phyloP scores from a whole-genome alignment of 441 rosid species.

The Syzygium malaccense region DNA sequence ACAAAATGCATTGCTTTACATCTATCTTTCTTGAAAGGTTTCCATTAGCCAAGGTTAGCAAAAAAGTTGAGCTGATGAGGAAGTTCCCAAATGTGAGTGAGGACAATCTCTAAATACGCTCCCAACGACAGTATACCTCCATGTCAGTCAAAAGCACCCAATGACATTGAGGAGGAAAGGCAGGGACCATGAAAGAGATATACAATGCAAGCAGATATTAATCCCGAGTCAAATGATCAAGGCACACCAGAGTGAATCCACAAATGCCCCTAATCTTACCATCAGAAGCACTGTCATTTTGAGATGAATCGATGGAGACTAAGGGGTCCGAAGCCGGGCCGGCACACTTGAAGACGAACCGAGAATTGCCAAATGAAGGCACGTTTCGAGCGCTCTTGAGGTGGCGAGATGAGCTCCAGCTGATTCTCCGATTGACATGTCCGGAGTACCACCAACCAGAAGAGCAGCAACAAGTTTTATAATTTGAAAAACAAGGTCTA shows the following conservation, averaged over 20 bases:
- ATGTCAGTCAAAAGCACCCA: neutral
- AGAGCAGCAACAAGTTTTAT: neutral
- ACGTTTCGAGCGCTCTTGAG: neutral
- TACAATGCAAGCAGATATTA: neutral
- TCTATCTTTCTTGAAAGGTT: neutral
- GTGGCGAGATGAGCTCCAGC: neutral
- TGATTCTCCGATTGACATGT: neutral
- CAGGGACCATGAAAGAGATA: neutral
- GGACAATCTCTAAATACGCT: neutral
- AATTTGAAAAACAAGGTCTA: neutral
- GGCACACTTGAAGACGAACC: slow-evolving; percentile 8
- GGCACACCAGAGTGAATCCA: neutral
- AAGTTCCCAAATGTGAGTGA: neutral
- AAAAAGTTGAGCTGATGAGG: neutral
- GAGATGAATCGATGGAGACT: slow-evolving; percentile 5
- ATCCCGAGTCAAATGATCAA: neutral
- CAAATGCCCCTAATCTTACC: slow-evolving; percentile 21
- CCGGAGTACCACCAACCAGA: neutral
- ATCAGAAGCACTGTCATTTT: slow-evolving; percentile 7
- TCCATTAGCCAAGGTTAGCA: neutral
- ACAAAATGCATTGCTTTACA: neutral
- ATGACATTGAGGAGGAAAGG: neutral
- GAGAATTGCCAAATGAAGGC: neutral
- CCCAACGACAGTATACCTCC: neutral
- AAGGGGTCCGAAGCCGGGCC: slow-evolving; percentile 20